Evolutionary conservation across 108 stramenopile species (phyloP).

Genomic region (Cyclostephanos invisitatus): DNA sequence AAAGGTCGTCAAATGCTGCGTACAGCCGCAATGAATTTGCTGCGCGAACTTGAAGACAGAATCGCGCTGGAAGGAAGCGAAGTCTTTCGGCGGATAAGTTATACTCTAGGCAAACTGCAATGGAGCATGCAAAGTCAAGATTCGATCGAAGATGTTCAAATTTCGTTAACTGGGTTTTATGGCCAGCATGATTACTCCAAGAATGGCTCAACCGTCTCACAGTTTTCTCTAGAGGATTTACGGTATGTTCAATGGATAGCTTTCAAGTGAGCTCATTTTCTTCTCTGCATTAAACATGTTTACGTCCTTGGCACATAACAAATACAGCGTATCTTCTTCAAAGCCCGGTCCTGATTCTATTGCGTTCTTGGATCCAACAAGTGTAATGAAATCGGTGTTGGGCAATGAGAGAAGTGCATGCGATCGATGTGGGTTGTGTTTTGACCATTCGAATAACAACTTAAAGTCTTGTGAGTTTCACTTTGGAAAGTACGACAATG

Average conservation of each 20-base stretch:
- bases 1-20: slow-evolving; percentile 35
- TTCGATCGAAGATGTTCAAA: slow-evolving; percentile 44
- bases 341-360: slow-evolving; percentile 51
- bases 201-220: slow-evolving; percentile 32
- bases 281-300: background rate
- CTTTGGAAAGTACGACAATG: slow-evolving; percentile 24
- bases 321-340: slow-evolving; percentile 21
- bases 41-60: slow-evolving; percentile 40
- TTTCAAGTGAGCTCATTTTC: background rate
- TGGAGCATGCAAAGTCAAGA: slow-evolving; percentile 47
- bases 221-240: slow-evolving; percentile 48
- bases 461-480: slow-evolving; percentile 44
- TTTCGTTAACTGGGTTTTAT: slow-evolving; percentile 46
- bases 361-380: slow-evolving; percentile 41
- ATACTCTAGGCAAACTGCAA: slow-evolving; percentile 43
- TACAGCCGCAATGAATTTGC: slow-evolving; percentile 33
- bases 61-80: slow-evolving; percentile 21
- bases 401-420: slow-evolving; percentile 51
- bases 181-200: slow-evolving; percentile 46
- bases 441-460: slow-evolving; percentile 46
- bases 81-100: slow-evolving; percentile 39
- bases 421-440: slow-evolving; percentile 33
- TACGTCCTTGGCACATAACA: background rate
- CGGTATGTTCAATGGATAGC: slow-evolving; percentile 9
- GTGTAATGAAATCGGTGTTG: slow-evolving; percentile 30